Conservation (phyloP, 2,329 filamentous ascomycete species). For the Colletotrichum aenigma region DNA sequence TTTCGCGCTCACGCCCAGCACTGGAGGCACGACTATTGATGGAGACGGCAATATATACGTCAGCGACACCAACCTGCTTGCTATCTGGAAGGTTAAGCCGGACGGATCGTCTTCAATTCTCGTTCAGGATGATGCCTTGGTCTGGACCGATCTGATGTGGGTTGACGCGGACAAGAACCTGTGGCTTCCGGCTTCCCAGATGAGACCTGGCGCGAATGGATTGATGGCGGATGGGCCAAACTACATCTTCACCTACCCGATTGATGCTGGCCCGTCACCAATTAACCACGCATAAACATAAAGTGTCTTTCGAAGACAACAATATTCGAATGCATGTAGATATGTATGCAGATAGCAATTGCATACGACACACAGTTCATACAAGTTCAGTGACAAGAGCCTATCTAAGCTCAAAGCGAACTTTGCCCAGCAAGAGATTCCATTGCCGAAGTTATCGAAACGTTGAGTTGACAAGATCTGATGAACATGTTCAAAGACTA, state of each 20-base stretch:
- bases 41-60: background rate
- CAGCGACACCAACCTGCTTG: background rate
- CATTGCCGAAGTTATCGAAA: background rate
- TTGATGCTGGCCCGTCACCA: background rate
- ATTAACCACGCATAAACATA: background rate
- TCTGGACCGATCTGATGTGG: conserved; percentile 4
- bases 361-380: background rate
- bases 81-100: background rate
- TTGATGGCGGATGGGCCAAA: background rate
- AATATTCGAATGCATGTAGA: background rate
- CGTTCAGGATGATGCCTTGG: background rate
- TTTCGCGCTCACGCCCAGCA: background rate
- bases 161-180: background rate
- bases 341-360: background rate
- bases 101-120: background rate
- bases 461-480: background rate
- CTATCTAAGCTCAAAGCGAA: too few relatives aligned
- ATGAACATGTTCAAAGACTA: background rate
- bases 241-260: background rate
- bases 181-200: conserved; percentile 1
- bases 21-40: background rate
- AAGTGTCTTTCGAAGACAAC: accelerated
- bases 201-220: background rate
- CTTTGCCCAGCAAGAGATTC: background rate
- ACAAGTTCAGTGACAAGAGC: too few relatives aligned